A percentile compares a stretch with the other conserved stretches of the same genome.
These are phyloP conservation scores for Meira nashicola DNA, from an alignment of 1,284 basidiomycete genomes.

Conservation along the genomic window DNA sequence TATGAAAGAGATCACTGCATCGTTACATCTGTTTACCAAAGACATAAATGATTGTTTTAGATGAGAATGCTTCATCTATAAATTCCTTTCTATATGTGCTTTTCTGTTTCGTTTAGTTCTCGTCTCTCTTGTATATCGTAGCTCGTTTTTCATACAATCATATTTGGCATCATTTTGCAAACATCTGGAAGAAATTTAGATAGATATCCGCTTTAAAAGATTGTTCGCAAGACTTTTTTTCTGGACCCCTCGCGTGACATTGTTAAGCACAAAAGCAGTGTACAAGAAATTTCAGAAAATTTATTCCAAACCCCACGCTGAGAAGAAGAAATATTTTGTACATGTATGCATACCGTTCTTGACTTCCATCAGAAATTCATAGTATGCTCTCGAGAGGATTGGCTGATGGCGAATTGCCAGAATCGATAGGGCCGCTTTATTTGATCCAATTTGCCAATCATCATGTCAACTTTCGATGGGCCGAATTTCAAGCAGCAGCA, in stretches of 20 bases:
- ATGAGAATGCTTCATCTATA: no score
- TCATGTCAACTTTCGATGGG: constrained; percentile 38
- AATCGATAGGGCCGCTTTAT: constrained; percentile 37
- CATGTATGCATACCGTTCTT: neutral
- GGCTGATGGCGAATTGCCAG: constrained; percentile 15
- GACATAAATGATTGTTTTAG: constrained; percentile 17
- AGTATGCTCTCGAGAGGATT: neutral
- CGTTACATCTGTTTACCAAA: constrained; percentile 50
- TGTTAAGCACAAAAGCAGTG: neutral
- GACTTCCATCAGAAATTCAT: constrained; percentile 12
- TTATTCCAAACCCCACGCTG: neutral
- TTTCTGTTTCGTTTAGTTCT: neutral
- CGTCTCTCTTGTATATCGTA: neutral
- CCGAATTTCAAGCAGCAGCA: constrained; percentile 40
- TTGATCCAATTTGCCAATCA: constrained; percentile 42
- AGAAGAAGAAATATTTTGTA: constrained; percentile 1
- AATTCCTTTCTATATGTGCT: neutral
- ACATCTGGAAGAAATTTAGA: no score
- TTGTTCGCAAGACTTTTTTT: neutral
- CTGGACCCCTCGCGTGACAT: neutral
- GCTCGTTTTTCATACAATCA: neutral
- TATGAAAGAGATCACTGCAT: constrained; percentile 53
- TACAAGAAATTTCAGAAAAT: neutral
- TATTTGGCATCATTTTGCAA: no score
- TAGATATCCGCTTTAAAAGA: no score